Percentiles rank a stretch among this genome's conserved stretches.
Conservation (phyloP, 305 asterid genomes). For the Fraxinus albicans region DNA sequence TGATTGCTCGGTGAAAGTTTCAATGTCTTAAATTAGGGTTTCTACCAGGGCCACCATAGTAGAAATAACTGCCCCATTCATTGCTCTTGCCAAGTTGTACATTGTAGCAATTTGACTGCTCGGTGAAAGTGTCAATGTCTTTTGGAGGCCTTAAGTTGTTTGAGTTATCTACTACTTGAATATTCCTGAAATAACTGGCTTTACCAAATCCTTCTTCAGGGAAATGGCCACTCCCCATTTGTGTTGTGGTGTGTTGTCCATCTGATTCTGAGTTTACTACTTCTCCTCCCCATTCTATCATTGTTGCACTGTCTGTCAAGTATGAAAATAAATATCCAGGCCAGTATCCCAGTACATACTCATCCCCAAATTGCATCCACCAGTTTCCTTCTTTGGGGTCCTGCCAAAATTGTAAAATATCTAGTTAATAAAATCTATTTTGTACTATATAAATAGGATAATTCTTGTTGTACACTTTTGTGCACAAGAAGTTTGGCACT, state of each 20-base stretch:
- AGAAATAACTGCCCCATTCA: conserved; percentile 62
- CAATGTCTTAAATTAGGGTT: conserved; percentile 45
- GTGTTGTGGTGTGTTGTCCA: conserved; percentile 66
- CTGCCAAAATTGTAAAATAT: conserved; percentile 16
- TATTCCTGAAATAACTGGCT: conserved; percentile 59
- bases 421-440: neutral
- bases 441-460: neutral
- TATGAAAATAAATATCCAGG: conserved; percentile 53
- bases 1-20: conserved; percentile 47
- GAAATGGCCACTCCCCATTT: conserved; percentile 78
- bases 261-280: conserved; percentile 51
- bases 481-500: too few species aligned
- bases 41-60: conserved; percentile 78
- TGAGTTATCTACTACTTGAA: conserved; percentile 54
- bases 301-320: conserved; percentile 57
- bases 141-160: conserved; percentile 59
- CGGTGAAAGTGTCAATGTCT: conserved; percentile 41
- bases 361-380: conserved; percentile 74
- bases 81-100: conserved; percentile 45
- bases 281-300: conserved; percentile 72
- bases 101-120: conserved; percentile 56
- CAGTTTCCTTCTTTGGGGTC: conserved; percentile 66
- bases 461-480: too few species aligned
- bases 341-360: conserved; percentile 64
- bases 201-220: conserved; percentile 64